Conservation (phyloP, 2,329 filamentous ascomycete genomes). For the Fusarium sp. region DNA sequence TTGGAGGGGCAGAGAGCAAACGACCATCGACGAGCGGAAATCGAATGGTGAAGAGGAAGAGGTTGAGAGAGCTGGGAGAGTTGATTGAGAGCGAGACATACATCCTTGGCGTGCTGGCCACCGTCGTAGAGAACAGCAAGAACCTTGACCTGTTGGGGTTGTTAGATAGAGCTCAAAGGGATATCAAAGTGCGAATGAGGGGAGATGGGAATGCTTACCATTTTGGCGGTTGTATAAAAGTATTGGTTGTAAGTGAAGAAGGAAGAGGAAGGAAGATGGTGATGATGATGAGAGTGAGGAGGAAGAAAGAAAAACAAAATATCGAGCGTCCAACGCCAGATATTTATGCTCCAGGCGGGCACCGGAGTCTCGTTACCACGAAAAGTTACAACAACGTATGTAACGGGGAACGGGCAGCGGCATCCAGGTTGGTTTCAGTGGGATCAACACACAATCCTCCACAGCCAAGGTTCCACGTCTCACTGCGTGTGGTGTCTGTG, state of each 20-base stretch:
- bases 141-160: constrained; percentile 82
- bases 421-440: constrained; percentile 4
- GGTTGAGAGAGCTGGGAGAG: not conserved
- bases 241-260: constrained; percentile 31
- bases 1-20: constrained; percentile 20
- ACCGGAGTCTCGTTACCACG: constrained; percentile 28
- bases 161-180: constrained; percentile 35
- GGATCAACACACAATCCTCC: constrained; percentile 18
- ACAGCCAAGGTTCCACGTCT: constrained; percentile 39
- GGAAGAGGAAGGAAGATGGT: constrained; percentile 23
- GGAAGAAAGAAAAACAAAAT: constrained; percentile 16
- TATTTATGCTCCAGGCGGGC: constrained; percentile 43
- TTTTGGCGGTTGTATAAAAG: constrained; percentile 42
- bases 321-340: constrained; percentile 33
- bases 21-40: constrained; percentile 16
- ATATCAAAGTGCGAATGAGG: not conserved
- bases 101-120: constrained; percentile 86
- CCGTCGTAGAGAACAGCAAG: constrained; percentile 95
- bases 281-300: constrained; percentile 37
- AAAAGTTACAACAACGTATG: not conserved
- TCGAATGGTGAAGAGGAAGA: not conserved
- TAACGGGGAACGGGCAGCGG: constrained; percentile 16
- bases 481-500: constrained; percentile 16
- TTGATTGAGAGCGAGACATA: constrained; percentile 54
- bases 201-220: constrained; percentile 36